phyloP scores from a whole-genome alignment of 345 rosid genomes.

The Dovyalis caffra region DNA sequence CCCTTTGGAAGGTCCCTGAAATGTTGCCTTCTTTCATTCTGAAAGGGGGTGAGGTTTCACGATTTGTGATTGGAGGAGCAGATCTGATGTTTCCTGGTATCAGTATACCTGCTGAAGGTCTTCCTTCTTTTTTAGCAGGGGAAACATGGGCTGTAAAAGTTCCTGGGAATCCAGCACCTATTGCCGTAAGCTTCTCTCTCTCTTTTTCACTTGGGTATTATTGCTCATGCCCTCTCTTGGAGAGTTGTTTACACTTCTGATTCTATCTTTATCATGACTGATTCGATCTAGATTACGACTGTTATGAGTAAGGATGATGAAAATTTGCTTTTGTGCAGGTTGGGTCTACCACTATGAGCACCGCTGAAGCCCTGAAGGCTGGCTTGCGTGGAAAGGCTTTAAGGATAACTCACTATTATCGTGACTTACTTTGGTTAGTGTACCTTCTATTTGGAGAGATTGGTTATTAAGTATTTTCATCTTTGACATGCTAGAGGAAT shows the following conservation, averaged over 20 bases:
- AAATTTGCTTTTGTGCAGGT: constrained; percentile 45
- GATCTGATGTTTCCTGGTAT: constrained; percentile 99
- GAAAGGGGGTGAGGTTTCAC: constrained; percentile 93
- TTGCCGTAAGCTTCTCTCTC: constrained; percentile 58
- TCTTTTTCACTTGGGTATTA: neutral
- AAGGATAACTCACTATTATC: constrained; percentile 74
- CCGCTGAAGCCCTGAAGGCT: constrained; percentile 72
- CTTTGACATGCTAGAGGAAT: constrained; percentile 28
- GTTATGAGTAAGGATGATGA: neutral
- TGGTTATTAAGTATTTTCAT: constrained; percentile 6
- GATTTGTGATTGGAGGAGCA: constrained; percentile 87
- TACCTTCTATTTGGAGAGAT: constrained; percentile 12
- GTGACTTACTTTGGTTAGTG: constrained; percentile 74
- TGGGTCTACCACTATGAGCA: constrained; percentile 84
- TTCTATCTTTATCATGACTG: neutral
- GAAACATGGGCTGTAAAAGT: constrained; percentile 93
- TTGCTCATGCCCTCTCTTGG: neutral
- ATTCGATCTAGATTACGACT: neutral
- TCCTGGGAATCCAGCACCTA: constrained; percentile 86
- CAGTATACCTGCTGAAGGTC: constrained; percentile 61
- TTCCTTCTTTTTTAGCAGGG: constrained; percentile 67
- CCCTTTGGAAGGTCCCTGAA: constrained; percentile 87
- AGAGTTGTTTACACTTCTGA: neutral
- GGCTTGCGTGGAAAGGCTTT: constrained; percentile 95
- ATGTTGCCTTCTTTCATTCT: constrained; percentile 73